These are phyloP conservation scores for Daldinia grandis DNA, from an alignment of 495 filamentous ascomycete genomes.

Conservation along the genomic window DNA sequence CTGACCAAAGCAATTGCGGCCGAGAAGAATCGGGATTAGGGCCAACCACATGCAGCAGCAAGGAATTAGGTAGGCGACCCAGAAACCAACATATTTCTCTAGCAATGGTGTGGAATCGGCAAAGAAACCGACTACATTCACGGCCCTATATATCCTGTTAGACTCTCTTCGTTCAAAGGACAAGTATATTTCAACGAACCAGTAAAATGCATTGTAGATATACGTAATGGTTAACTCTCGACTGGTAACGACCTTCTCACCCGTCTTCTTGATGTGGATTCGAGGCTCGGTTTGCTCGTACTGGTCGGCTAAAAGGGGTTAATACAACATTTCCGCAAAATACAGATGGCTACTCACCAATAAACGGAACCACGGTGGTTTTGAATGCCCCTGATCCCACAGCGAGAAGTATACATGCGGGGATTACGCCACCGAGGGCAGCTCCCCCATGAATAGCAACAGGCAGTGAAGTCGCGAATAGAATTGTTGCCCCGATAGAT, in stretches of 20 bases:
- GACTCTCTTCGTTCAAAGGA: not conserved
- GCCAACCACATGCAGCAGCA: slow-evolving; percentile 25
- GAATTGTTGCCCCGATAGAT: slow-evolving; percentile 21
- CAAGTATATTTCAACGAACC: slow-evolving; percentile 12
- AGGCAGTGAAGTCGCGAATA: slow-evolving; percentile 28
- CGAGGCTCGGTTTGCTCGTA: slow-evolving; percentile 17
- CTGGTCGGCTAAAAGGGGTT: slow-evolving; percentile 16
- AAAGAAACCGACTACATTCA: slow-evolving; percentile 17
- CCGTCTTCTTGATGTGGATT: slow-evolving; percentile 15
- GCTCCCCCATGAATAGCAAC: slow-evolving; percentile 10
- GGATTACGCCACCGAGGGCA: slow-evolving; percentile 23
- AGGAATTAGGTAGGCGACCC: slow-evolving; percentile 58
- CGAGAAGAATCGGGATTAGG: slow-evolving; percentile 52
- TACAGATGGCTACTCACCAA: slow-evolving; percentile 7
- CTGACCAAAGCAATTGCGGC: slow-evolving; percentile 54
- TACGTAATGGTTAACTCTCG: slow-evolving; percentile 23
- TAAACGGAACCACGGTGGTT: slow-evolving; percentile 25
- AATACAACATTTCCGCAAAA: not conserved
- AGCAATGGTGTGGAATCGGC: slow-evolving; percentile 30
- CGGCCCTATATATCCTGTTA: slow-evolving; percentile 9
- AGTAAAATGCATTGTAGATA: slow-evolving; percentile 29
- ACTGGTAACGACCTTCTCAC: slow-evolving; percentile 13
- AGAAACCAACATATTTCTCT: slow-evolving; percentile 37
- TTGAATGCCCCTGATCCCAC: slow-evolving; percentile 21
- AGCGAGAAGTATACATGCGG: slow-evolving; percentile 14